phyloP scores from a whole-genome alignment of 2,329 filamentous ascomycete species.

The Alternaria incomplexa region DNA sequence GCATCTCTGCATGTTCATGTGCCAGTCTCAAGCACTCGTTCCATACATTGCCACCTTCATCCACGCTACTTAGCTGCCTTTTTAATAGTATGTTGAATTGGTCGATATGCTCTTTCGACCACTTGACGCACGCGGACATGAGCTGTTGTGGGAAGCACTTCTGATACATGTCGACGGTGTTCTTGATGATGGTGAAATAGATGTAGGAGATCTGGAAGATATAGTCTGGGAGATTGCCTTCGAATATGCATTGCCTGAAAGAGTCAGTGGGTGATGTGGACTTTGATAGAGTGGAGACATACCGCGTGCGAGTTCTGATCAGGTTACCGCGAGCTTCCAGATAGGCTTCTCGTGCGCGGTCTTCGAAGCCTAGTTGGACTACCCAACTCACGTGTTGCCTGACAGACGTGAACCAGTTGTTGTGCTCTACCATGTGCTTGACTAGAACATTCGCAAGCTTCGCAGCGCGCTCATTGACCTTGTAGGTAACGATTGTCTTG shows the following conservation, averaged over 20 bases:
- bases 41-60: conserved; percentile 78
- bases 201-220: conserved; percentile 96
- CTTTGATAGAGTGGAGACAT: conserved; percentile 22
- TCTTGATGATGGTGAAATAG: conserved; percentile 92
- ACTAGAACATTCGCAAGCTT: conserved; percentile 79
- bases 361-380: conserved; percentile 85
- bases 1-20: conserved; percentile 77
- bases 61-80: conserved; percentile 85
- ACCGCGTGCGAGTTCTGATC: conserved; percentile 85
- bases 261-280: background rate
- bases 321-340: conserved; percentile 77
- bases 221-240: conserved; percentile 89
- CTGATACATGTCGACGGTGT: conserved; percentile 90
- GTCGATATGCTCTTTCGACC: conserved; percentile 96
- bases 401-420: conserved; percentile 77
- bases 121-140: conserved; percentile 95
- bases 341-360: conserved; percentile 85
- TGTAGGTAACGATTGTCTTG: conserved; percentile 90
- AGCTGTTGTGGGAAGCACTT: conserved; percentile 76
- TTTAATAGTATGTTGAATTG: conserved; percentile 84
- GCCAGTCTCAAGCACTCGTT: conserved; percentile 82
- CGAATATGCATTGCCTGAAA: conserved; percentile 86
- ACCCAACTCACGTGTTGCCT: conserved; percentile 85
- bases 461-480: conserved; percentile 82
- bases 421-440: conserved; percentile 77